Evolutionary conservation across 331 rosid genomes (phyloP).

Genomic region (Malus hybrid): DNA sequence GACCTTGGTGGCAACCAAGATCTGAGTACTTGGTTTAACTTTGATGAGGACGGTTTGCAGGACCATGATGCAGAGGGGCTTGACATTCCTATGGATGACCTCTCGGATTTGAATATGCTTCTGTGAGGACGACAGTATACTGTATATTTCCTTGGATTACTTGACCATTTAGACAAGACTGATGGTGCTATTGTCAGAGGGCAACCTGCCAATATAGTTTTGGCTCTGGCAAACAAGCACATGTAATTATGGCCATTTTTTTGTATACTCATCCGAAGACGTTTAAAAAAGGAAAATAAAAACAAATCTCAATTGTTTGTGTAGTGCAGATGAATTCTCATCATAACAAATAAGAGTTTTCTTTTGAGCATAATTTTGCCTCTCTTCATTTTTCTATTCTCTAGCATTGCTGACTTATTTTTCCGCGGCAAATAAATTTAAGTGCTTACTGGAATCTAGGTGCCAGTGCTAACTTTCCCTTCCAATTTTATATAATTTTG

Average conservation of each 20-base stretch:
- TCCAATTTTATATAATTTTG: neutral
- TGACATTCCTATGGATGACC: slow-evolving; percentile 90
- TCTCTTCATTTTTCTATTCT: slow-evolving; percentile 8
- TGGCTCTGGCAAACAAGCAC: slow-evolving; percentile 46
- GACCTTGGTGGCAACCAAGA: slow-evolving; percentile 60
- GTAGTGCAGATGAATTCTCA: slow-evolving; percentile 23
- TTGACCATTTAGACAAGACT: slow-evolving; percentile 23
- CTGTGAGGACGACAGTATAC: slow-evolving; percentile 37
- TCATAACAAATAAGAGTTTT: slow-evolving; percentile 21
- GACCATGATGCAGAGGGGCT: slow-evolving; percentile 55
- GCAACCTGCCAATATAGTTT: slow-evolving; percentile 42
- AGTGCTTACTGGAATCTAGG: neutral
- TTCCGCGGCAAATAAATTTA: neutral
- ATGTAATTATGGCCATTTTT: slow-evolving; percentile 78
- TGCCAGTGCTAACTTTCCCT: neutral
- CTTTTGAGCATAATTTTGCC: slow-evolving; percentile 2
- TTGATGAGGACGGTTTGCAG: slow-evolving; percentile 62
- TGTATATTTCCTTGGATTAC: slow-evolving; percentile 31
- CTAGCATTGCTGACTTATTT: neutral
- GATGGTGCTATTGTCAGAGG: slow-evolving; percentile 36
- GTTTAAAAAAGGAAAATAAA: slow-evolving; percentile 20
- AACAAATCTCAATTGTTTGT: slow-evolving; percentile 39
- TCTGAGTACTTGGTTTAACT: slow-evolving; percentile 59
- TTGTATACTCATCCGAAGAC: slow-evolving; percentile 42
- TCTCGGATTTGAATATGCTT: slow-evolving; percentile 49